A percentile compares a stretch with the other conserved stretches of the same genome.
phyloP scores from a whole-genome alignment of 495 filamentous ascomycete species.

The Tuber umbilicatum region DNA sequence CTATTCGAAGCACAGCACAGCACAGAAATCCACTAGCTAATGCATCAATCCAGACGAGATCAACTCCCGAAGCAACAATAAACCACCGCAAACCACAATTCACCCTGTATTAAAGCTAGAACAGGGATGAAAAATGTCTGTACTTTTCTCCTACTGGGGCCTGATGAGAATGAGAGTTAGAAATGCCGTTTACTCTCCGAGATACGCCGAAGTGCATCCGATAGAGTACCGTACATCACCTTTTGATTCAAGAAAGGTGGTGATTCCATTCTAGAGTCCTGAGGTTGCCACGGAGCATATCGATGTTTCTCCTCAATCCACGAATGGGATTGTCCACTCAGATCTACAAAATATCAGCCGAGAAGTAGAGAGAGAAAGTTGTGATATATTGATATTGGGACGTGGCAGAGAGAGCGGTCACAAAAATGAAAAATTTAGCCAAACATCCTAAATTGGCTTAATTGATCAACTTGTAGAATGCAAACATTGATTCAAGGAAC shows the following conservation, averaged over 20 bases:
- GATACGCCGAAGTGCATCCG: background rate
- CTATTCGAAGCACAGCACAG: constrained; percentile 14
- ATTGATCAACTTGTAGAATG: constrained; percentile 15
- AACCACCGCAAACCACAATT: background rate
- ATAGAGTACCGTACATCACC: background rate
- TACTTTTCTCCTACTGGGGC: background rate
- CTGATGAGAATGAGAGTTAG: background rate
- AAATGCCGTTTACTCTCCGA: constrained; percentile 1
- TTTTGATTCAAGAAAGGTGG: background rate
- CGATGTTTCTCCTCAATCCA: background rate
- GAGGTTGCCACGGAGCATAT: constrained; percentile 1
- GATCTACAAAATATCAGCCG: constrained; percentile 19
- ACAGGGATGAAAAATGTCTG: background rate
- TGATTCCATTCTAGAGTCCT: background rate
- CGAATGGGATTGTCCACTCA: constrained; percentile 3
- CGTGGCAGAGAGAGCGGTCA: constrained; percentile 23
- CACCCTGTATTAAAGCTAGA: constrained; percentile 2
- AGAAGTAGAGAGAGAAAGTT: background rate
- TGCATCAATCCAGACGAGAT: constrained; percentile 1
- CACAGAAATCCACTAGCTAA: constrained; percentile 1
- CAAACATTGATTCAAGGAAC: constrained; percentile 16
- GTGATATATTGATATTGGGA: constrained; percentile 21
- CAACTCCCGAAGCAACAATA: constrained; percentile 2
- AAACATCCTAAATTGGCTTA: background rate
- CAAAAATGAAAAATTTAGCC: constrained; percentile 1